These are phyloP conservation scores for Rhodotorula toruloides DNA, from an alignment of 768 basidiomycete species.

Conservation along the genomic window DNA sequence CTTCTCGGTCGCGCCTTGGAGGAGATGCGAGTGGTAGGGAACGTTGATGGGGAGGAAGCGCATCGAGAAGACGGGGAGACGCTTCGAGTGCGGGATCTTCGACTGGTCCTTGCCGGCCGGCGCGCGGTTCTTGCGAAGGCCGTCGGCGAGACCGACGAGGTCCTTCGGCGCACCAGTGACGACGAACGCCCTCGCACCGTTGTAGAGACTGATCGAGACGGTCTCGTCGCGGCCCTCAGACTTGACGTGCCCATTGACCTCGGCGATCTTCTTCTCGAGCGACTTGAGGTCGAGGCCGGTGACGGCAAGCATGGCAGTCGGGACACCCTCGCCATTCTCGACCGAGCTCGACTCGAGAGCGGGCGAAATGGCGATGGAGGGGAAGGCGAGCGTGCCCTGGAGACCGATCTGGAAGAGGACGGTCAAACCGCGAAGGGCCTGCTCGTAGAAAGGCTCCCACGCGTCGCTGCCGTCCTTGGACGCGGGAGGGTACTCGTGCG, in stretches of 20 bases:
- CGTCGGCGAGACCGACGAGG: constrained; percentile 89
- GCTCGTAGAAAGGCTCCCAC: constrained; percentile 63
- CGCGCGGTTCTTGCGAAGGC: constrained; percentile 82
- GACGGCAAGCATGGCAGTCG: constrained; percentile 88
- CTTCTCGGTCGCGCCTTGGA: constrained; percentile 67
- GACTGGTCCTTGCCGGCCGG: constrained; percentile 82
- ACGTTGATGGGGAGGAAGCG: constrained; percentile 94
- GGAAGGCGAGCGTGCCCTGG: constrained; percentile 90
- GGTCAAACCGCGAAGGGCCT: constrained; percentile 74
- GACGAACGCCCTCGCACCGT: constrained; percentile 84
- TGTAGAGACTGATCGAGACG: constrained; percentile 80
- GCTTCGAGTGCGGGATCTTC: constrained; percentile 86
- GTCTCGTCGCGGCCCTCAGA: constrained; percentile 53
- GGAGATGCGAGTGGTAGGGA: constrained; percentile 89
- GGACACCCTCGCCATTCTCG: constrained; percentile 86
- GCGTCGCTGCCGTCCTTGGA: constrained; percentile 24
- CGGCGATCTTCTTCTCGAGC: constrained; percentile 71
- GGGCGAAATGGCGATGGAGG: constrained; percentile 81
- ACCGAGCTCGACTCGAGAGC: constrained; percentile 77
- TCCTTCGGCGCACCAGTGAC: constrained; percentile 86
- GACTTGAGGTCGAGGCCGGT: constrained; percentile 66
- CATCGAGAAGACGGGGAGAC: constrained; percentile 85
- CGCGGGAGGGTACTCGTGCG: constrained; percentile 64
- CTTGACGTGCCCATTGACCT: constrained; percentile 81
- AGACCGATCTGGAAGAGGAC: constrained; percentile 93